Percentiles rank a stretch among this genome's conserved stretches.
phyloP scores from a whole-genome alignment of 140 eudicot species.

The Erigeron philadelphicus region DNA sequence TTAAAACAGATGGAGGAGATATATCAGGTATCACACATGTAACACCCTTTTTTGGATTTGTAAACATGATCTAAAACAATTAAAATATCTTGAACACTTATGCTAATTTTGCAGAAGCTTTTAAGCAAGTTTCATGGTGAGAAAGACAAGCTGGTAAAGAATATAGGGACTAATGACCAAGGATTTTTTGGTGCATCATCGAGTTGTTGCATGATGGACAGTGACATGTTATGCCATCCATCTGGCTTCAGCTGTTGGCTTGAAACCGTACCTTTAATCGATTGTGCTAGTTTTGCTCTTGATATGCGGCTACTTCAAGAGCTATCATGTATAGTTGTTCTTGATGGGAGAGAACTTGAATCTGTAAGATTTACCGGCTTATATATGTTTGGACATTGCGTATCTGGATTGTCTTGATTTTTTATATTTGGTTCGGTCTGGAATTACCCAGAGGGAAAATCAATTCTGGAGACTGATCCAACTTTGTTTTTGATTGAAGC shows the following conservation, averaged over 20 bases:
- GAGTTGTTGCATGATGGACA: slow-evolving; percentile 55
- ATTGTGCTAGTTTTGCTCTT: slow-evolving; percentile 53
- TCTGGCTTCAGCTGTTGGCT: slow-evolving; percentile 62
- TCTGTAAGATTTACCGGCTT: slow-evolving; percentile 38
- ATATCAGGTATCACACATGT: slow-evolving; percentile 52
- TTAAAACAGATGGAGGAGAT: slow-evolving; percentile 62
- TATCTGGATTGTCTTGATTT: neutral
- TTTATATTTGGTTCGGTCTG: neutral
- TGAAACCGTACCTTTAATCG: slow-evolving; percentile 50
- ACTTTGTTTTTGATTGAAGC: neutral
- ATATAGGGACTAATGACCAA: slow-evolving; percentile 19
- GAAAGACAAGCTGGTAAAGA: slow-evolving; percentile 44
- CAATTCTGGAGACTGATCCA: neutral
- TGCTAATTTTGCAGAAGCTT: slow-evolving; percentile 46
- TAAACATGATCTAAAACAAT: neutral
- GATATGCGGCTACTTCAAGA: slow-evolving; percentile 68
- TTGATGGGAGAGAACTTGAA: slow-evolving; percentile 39
- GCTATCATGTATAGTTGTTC: slow-evolving; percentile 39
- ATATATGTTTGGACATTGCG: neutral
- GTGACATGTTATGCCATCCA: slow-evolving; percentile 37
- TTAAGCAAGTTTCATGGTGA: slow-evolving; percentile 48
- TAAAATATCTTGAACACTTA: neutral
- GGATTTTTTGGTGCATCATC: slow-evolving; percentile 27
- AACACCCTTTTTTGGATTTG: neutral
- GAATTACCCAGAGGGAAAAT: neutral